Percentiles rank a stretch among this genome's conserved stretches.
Evolutionary conservation across 1,284 basidiomycete species (phyloP).

Genomic region (Calocybe gambosa): DNA sequence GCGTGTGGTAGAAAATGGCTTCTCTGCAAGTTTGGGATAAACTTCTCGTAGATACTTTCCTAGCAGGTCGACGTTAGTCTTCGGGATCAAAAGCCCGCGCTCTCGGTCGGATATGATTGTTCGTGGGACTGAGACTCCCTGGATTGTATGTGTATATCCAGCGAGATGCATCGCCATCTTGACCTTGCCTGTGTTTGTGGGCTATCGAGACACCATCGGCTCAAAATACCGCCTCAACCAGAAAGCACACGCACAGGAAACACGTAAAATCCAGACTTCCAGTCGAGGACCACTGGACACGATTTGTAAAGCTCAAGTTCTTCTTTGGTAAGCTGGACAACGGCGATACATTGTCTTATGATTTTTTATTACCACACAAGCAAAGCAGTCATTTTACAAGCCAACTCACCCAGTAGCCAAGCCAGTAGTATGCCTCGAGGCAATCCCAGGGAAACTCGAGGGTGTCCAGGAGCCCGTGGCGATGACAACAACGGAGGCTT

Average conservation of each 20-base stretch:
- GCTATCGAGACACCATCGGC: conserved; percentile 35
- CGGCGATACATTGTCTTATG: conserved; percentile 69
- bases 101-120: conserved; percentile 52
- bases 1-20: conserved; percentile 62
- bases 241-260: conserved; percentile 52
- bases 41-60: conserved; percentile 47
- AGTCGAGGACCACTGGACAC: conserved; percentile 71
- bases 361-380: conserved; percentile 2
- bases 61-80: conserved; percentile 40
- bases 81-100: conserved; percentile 61
- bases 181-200: conserved; percentile 60
- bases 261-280: conserved; percentile 62
- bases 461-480: conserved; percentile 82
- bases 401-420: conserved; percentile 62
- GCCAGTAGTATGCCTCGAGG: conserved; percentile 39
- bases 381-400: background rate
- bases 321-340: conserved; percentile 65
- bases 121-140: conserved; percentile 57
- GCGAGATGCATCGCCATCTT: conserved; percentile 70
- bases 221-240: background rate
- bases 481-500: conserved; percentile 56
- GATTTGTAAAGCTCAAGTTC: conserved; percentile 59
- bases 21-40: conserved; percentile 69
- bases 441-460: conserved; percentile 62
- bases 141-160: conserved; percentile 51